Percentiles rank a stretch among this genome's conserved stretches.
Evolutionary conservation across 2,329 filamentous ascomycete genomes (phyloP).

Genomic region (Aspergillus versicolor): DNA sequence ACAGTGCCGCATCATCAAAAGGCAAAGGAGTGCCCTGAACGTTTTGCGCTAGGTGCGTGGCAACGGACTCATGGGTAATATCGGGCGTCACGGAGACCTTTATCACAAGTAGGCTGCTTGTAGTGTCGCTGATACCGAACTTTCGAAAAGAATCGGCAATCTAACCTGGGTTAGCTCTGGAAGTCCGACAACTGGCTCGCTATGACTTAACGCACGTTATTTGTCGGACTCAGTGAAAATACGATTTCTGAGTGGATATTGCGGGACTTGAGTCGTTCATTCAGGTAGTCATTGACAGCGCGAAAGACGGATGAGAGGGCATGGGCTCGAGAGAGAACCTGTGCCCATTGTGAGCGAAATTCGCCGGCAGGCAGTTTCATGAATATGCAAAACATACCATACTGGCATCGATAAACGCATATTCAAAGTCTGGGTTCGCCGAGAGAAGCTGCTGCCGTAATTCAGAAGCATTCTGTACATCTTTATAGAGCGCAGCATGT

Average conservation of each 20-base stretch:
- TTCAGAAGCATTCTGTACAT: constrained; percentile 74
- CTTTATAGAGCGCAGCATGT: constrained; percentile 71
- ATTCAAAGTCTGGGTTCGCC: constrained; percentile 83
- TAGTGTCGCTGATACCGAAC: constrained; percentile 75
- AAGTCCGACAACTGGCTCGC: neutral
- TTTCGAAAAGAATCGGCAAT: constrained; percentile 89
- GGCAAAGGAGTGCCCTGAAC: constrained; percentile 61
- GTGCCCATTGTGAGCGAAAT: constrained; percentile 8
- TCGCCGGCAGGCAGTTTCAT: neutral
- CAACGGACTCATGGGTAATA: constrained; percentile 49
- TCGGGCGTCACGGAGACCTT: constrained; percentile 65
- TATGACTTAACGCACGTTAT: constrained; percentile 62
- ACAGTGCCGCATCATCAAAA: constrained; percentile 65
- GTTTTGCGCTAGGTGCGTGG: constrained; percentile 60
- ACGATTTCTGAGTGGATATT: constrained; percentile 91
- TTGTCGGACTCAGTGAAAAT: constrained; percentile 73
- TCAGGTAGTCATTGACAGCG: constrained; percentile 66
- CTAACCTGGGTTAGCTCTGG: constrained; percentile 46
- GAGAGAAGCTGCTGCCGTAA: constrained; percentile 81
- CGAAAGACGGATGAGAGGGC: constrained; percentile 74
- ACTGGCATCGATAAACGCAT: constrained; percentile 86
- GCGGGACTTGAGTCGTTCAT: constrained; percentile 67
- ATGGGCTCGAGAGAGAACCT: constrained; percentile 72
- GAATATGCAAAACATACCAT: constrained; percentile 53
- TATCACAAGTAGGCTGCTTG: constrained; percentile 71